phyloP scores from a whole-genome alignment of 1,284 basidiomycete species.

The Boletellus sp. region DNA sequence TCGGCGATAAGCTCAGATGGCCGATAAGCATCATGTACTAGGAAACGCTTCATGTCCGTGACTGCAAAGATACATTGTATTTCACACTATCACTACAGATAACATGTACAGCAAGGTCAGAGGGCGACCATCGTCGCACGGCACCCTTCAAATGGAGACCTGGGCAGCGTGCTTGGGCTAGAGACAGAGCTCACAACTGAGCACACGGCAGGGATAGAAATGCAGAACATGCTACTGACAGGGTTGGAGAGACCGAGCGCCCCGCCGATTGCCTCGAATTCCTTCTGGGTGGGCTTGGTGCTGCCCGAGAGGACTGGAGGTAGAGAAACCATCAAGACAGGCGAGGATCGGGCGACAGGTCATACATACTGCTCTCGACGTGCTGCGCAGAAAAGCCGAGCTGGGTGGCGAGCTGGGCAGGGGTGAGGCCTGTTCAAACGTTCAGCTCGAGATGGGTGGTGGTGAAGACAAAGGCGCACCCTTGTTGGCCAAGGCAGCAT shows the following conservation, averaged over 20 bases:
- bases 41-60: neutral
- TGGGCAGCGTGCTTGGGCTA: conserved; percentile 6
- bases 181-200: neutral
- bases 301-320: conserved; percentile 50
- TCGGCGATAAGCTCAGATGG: too few species aligned
- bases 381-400: conserved; percentile 43
- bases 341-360: conserved; percentile 14
- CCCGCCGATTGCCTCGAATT: conserved; percentile 50
- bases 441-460: neutral
- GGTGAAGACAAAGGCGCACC: conserved; percentile 34
- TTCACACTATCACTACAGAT: conserved; percentile 11
- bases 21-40: too few species aligned
- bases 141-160: neutral
- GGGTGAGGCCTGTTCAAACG: conserved; percentile 41
- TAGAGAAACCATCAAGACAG: neutral
- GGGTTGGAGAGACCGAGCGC: conserved; percentile 41
- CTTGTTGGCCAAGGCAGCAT: conserved; percentile 46
- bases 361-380: conserved; percentile 47
- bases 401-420: conserved; percentile 44
- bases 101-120: conserved; percentile 4
- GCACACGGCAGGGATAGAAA: neutral
- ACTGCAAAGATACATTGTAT: conserved; percentile 4
- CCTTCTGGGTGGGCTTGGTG: conserved; percentile 42
- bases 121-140: neutral
- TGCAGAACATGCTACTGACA: conserved; percentile 9